Percentiles rank a stretch among this genome's conserved stretches.
Evolutionary conservation across 208 protist genomes (phyloP).

Genomic region (Leishmania tropica): DNA sequence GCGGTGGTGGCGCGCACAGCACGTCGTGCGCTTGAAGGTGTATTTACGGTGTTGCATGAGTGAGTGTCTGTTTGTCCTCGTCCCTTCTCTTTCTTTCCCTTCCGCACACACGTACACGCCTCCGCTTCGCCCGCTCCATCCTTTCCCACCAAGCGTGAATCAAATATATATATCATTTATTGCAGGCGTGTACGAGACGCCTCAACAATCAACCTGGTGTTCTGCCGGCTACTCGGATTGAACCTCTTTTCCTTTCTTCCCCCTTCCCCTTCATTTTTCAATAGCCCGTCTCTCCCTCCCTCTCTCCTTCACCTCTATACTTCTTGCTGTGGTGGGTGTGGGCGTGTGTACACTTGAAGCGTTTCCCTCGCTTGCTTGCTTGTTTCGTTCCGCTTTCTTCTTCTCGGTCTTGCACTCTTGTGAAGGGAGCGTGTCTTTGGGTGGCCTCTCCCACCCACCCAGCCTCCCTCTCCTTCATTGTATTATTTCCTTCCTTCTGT

Average conservation of each 20-base stretch:
- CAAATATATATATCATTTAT: background rate
- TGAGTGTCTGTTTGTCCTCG: too few species aligned
- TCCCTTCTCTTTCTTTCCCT: background rate
- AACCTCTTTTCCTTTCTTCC: background rate
- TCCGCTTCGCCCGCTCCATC: background rate
- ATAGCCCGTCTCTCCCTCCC: background rate
- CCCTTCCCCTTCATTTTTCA: background rate
- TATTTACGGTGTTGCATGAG: too few species aligned
- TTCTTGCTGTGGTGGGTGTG: background rate
- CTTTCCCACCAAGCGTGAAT: background rate
- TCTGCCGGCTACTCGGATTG: background rate
- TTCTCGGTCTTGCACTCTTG: background rate
- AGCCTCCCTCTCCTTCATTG: background rate
- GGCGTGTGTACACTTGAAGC: background rate
- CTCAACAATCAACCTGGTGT: background rate
- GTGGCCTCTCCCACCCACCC: background rate
- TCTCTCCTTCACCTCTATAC: background rate
- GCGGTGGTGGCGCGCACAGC: too few species aligned
- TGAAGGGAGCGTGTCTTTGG: background rate
- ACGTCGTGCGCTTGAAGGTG: too few species aligned
- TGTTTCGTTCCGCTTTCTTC: background rate
- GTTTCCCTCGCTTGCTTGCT: too few species aligned
- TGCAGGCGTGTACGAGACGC: background rate
- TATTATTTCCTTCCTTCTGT: background rate
- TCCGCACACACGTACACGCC: background rate